Evolutionary conservation across 2,329 filamentous ascomycete species (phyloP), one percentile per base, ranked within the genome.

Genomic region (Alternaria sp.): DNA sequence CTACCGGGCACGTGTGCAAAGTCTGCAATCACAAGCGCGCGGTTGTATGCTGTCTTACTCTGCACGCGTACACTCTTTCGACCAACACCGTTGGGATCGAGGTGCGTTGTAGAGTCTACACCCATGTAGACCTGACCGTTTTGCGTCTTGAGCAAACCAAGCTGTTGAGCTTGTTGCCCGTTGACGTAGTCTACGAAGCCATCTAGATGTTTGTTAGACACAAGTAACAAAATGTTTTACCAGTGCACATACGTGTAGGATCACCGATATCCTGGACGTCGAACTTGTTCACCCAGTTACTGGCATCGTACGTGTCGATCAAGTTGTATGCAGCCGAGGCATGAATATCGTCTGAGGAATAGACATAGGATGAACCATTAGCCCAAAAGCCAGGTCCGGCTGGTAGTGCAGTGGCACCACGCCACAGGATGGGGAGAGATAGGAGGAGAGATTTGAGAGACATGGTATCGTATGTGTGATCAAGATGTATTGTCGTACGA

Each of bases 141-240:
- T 50, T 76, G 73, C 13, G 66, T 77, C 50, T 71, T 72, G 23
- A 79, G 64, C 21, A 81, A 65, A 7, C 79, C 79, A 13, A 69
- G 60, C 13, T 70, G 62, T 51, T 79, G 75, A 10, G 79, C 79
- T 60, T 76, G 67, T 30, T 69, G 66, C 36, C 68, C 64, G 43
- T 71, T 73, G 51, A 81, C 74, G 46, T 81, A 81, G 61, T 75
- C 77, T 15, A 81, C 79, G 36, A 74, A 81, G 46, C 79, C 79
- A 69, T 78, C 74, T 77, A 25, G 11, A 17, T 9, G 23, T 13
- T 23, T 25, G 36, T 46, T 58, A 21, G 44, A 13, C 10, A 46
- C 4, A 12, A 17, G 8, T 51, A 3, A 17, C 30, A 15, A 15
- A 32, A 32, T 6, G 6, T 32, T 32, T 3, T 32, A 13, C 13